Base-by-base conservation (phyloP, 176 grass and related monocot species). In the Saccharum officinarum region DNA sequence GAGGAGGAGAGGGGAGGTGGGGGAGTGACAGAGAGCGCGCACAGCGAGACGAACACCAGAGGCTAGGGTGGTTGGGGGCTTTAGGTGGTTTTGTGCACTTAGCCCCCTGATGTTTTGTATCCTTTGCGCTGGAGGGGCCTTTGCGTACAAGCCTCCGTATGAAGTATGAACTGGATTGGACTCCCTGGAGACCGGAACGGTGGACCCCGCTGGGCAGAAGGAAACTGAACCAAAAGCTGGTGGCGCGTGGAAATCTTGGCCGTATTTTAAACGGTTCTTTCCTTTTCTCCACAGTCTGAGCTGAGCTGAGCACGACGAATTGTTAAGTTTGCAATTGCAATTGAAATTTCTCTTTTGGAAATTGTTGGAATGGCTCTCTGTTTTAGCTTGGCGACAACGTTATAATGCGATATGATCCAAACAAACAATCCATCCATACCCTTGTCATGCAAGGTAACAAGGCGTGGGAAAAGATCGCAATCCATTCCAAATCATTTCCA, bases 31-130 rank as follows among this genome's bases (percentile, higher is more conserved):
- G 85, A 69, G 79, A 89, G 89, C 80, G 83, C 83, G 44, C 39
- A 15, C 74, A 75, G 47, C 77, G 73, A 84, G 66, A 71, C 69
- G 85, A 92, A 84, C 82, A 41, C 46, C 46, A 63, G 81, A 67
- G 57, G 82, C 36, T 84, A 41, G 83, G 88, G 78, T 86, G 66
- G 83, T 90, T 90, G 83, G 83, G 83, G 78, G 78, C 88, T 86
- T 90, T 78, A 55, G 78, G 88, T 86, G 73, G 79, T 1, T 72
- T 90, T 82, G 14, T 86, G 79, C 79, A 25, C 0, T 45, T 3
- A 41, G 3, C 14, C 44, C 84, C 88, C 88, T 90, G 26, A 9
- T 9, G 7, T 78, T 67, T 82, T 10, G 79, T 72, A 82, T 59
- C 44, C 4, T 65, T 86, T 6, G 3, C 72, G 66, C 34, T 0